Percentiles rank a stretch among this genome's conserved stretches.
phyloP scores from a whole-genome alignment of 129 eudicot species.

The Kitagawia praeruptora region DNA sequence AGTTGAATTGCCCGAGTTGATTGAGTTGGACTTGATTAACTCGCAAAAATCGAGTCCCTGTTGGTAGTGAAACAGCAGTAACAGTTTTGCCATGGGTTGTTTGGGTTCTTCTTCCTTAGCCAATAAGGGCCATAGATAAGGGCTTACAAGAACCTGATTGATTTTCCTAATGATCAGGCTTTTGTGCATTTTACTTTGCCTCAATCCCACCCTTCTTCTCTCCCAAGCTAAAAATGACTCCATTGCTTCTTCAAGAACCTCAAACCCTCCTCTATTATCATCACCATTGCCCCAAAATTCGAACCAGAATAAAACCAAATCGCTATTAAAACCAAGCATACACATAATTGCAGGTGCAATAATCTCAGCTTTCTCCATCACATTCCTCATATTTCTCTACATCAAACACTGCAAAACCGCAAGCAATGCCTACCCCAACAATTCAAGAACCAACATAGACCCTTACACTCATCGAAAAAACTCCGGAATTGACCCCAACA shows the following conservation, averaged over 20 bases:
- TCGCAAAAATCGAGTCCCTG: no score
- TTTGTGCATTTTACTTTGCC: background rate
- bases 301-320: background rate
- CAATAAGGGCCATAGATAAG: slow-evolving; percentile 8
- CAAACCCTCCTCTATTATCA: slow-evolving; percentile 9
- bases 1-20: no score
- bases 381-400: slow-evolving; percentile 61
- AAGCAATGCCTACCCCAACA: background rate
- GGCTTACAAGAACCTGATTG: background rate
- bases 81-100: no score
- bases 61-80: no score
- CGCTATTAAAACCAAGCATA: slow-evolving; percentile 44
- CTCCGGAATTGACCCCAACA: slow-evolving; percentile 64
- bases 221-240: background rate
- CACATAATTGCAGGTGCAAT: slow-evolving; percentile 45
- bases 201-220: background rate
- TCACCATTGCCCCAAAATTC: slow-evolving; percentile 3
- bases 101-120: background rate
- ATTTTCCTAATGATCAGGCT: slow-evolving; percentile 13
- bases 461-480: slow-evolving; percentile 15
- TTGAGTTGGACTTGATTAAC: no score
- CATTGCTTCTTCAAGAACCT: slow-evolving; percentile 2
- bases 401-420: slow-evolving; percentile 50
- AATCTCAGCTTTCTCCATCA: slow-evolving; percentile 56
- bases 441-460: slow-evolving; percentile 1